Evolutionary conservation across 192 early-diverging fungal genomes (phyloP), one percentile per base, ranked within the genome.

Genomic region (Coemansia sp.): DNA sequence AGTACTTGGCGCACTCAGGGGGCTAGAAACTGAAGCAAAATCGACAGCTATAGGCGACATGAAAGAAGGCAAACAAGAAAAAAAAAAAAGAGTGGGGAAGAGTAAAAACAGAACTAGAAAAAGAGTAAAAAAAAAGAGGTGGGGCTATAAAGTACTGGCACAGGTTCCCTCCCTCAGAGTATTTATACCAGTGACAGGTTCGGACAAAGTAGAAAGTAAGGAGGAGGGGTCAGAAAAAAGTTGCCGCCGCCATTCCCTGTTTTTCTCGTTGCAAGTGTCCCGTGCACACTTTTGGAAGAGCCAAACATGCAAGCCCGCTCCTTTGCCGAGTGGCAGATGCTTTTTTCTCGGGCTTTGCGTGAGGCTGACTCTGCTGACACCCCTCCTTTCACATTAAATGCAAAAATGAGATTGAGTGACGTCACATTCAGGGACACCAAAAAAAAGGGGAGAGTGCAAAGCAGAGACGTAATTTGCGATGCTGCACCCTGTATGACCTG

Each of bases 1-100:
- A n/a, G 44, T 24, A 46, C 33, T 13, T 9, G 42, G 27, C 33
- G 44, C 22, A 31, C 24, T 31, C 27, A 55, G 27, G 0, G 22
- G 54, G 27, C 54, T 55, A 55, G 54, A 55, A 27, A 33, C 54
- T 3, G 41, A 62, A 60, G 2, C 42, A 20, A 22, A 33, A 31
- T 80, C 73, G 15, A 80, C 22, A 9, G 73, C 66, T 24, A 80
- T 57, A 5, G 78, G 71, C 27, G 73, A 72, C 78, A 80, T 33
- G 12, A 47, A 51, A 16, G 55, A 40, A 22, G 16, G 20, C 40
- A 24, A 7, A 42, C 22, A 18, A 59, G 46, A 15, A 40, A 18
- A 59, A 47, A 15, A 40, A 24, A 6, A 18, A 59, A 60, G 7
- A 40, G 11, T 20, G 15, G n/a, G n/a, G 20, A 49, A 5, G 1